Evolutionary conservation across 2,329 filamentous ascomycete species (phyloP).

Genomic region (Boeremia exigua): DNA sequence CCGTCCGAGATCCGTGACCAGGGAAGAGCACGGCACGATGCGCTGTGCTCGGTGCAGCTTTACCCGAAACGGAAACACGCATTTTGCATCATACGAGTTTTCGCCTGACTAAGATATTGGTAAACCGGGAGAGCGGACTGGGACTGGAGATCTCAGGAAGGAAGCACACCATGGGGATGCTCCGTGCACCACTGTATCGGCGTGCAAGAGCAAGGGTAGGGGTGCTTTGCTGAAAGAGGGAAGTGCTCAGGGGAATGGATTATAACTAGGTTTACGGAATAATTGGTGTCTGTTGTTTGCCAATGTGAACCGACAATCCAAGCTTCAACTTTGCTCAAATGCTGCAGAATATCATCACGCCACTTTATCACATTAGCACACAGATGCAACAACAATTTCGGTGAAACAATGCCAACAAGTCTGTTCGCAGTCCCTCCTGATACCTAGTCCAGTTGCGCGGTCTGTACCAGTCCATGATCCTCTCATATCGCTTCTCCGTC

Average conservation of each 20-base stretch:
- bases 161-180: background rate
- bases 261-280: background rate
- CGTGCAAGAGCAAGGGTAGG: background rate
- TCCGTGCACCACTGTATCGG: background rate
- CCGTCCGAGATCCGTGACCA: slow-evolving; percentile 4
- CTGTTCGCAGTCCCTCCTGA: background rate
- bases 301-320: too few relatives aligned
- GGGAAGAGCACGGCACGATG: background rate
- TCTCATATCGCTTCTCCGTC: background rate
- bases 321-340: background rate
- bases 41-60: slow-evolving; percentile 7
- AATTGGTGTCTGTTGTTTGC: background rate
- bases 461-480: background rate
- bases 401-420: background rate
- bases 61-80: background rate
- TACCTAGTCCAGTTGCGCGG: background rate
- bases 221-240: background rate
- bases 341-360: background rate
- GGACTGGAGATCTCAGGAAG: background rate
- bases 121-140: background rate
- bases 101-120: background rate
- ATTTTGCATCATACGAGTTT: slow-evolving; percentile 1
- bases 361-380: background rate
- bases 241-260: background rate
- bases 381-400: background rate